phyloP scores from a whole-genome alignment of 139 green algal species.

The Coelastrella sp. region DNA sequence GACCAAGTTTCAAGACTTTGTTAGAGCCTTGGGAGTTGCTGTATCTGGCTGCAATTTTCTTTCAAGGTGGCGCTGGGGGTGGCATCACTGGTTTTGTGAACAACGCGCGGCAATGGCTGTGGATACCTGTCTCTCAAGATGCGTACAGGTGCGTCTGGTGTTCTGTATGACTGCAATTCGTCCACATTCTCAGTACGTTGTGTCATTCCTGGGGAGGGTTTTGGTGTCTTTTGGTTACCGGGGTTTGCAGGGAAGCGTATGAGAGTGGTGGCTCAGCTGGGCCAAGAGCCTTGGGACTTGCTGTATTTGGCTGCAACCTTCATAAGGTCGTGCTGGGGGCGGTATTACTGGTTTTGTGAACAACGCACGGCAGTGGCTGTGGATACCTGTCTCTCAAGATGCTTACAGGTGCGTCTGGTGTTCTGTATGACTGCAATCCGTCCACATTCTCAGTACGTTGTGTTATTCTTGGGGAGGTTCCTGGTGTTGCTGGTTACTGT shows the following conservation, averaged over 20 bases:
- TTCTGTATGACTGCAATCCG: too few species aligned
- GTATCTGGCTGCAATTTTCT: conserved; percentile 57
- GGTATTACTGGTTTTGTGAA: conserved; percentile 75
- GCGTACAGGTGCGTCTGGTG: conserved; percentile 13
- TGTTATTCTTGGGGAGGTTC: too few species aligned
- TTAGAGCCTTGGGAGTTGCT: conserved; percentile 40
- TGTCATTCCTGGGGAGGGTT: too few species aligned
- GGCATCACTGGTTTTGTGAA: conserved; percentile 75
- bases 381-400: conserved; percentile 83
- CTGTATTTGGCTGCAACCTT: conserved; percentile 57
- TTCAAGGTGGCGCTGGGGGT: conserved; percentile 52
- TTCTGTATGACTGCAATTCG: too few species aligned
- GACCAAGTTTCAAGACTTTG: background rate
- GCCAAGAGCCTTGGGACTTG: conserved; percentile 31
- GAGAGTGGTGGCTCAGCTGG: too few species aligned
- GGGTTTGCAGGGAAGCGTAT: too few species aligned
- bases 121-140: conserved; percentile 83
- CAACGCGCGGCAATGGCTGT: conserved; percentile 83
- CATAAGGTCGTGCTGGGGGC: conserved; percentile 52
- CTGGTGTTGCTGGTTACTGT: too few species aligned
- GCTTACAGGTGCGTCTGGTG: conserved; percentile 26
- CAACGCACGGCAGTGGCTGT: conserved; percentile 84
- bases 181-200: too few species aligned
- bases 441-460: too few species aligned
- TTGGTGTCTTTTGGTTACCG: too few species aligned